Base-by-base conservation (phyloP, 768 basidiomycete genomes). In the Russula emetica region DNA sequence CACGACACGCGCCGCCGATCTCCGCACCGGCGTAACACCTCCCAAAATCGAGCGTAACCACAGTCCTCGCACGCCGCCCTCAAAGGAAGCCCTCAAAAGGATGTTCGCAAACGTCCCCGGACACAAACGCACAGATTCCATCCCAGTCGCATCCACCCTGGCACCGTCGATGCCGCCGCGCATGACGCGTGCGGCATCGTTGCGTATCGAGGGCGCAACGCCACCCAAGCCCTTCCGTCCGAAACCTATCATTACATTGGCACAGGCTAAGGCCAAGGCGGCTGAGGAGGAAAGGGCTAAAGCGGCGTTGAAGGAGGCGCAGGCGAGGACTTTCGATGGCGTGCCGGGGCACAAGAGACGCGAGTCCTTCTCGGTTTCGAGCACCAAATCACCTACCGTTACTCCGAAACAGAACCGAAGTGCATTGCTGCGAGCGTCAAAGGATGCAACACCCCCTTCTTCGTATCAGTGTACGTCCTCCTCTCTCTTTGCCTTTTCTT, bases 301-400 rank as follows among this genome's bases (percentile, higher is more conserved):
- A 70, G 69, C 73, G 63, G 70, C 70, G 64, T 74, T 71, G 45
- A 81, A 79, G 73, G 72, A 73, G 36, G 62, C 61, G 8, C 59
- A 60, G 34, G 52, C 55, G 10, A 57, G 24, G 56, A 83, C 80
- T 0, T 94, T 92, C 69, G 87, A 88, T 0, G 90, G 90, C 38
- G 86, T 93, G 3, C 91, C 92, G 6, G 91, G 91, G 0, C 91
- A 94, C 70, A 93, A 93, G 74, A 79, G 91, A 60, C 77, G 87
- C 30, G 88, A 90, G 71, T 83, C 82, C 16, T 85, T 94, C 66
- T 73, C 83, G 7, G 92, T 94, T 10, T 80, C 86, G 20, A 83
- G 81, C 65, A 78, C 76, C 11, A 72, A 71, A 55, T 67, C 77
- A 11, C 82, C 82, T 10, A 71, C 72, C 1, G 75, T 82, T n/a